Percentiles rank a stretch among this genome's conserved stretches.
These are phyloP conservation scores for Pogostemon cablin DNA, from an alignment of 257 asterid genomes.

Conservation along the genomic window DNA sequence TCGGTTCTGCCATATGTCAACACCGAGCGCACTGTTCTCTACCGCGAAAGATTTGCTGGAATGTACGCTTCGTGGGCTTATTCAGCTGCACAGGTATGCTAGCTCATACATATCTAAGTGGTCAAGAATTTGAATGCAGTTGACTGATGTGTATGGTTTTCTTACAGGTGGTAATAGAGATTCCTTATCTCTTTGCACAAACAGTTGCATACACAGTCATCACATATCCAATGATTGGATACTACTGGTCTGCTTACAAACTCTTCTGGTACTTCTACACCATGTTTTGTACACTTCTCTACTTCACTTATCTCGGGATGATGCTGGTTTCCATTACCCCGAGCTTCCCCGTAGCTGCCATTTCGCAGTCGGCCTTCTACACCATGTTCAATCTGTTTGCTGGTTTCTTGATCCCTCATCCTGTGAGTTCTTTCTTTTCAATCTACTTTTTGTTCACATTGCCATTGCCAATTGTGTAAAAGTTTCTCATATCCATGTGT, in stretches of 20 bases:
- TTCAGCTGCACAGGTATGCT: constrained; percentile 56
- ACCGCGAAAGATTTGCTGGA: constrained; percentile 60
- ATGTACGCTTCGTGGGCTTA: constrained; percentile 71
- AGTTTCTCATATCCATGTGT: background rate
- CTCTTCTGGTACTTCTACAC: constrained; percentile 54
- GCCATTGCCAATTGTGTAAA: too few species aligned
- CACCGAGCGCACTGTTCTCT: constrained; percentile 54
- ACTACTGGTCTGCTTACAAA: constrained; percentile 50
- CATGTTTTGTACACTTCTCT: constrained; percentile 51
- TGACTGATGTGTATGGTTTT: background rate
- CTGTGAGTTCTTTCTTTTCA: constrained; percentile 37
- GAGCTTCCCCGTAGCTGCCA: constrained; percentile 57
- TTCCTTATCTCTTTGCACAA: constrained; percentile 54
- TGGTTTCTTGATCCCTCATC: constrained; percentile 59
- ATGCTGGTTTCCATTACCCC: constrained; percentile 59
- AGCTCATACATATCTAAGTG: background rate
- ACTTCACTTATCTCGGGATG: constrained; percentile 63
- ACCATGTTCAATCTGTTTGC: constrained; percentile 56
- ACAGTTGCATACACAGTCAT: constrained; percentile 47
- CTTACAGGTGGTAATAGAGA: constrained; percentile 54
- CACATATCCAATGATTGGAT: constrained; percentile 68
- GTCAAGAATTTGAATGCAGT: background rate
- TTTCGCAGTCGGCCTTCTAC: constrained; percentile 54
- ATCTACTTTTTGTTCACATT: background rate
- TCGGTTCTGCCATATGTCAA: constrained; percentile 49